Evolutionary conservation across 352 stramenopile genomes (phyloP).

Genomic region (Globisporangium lucens): DNA sequence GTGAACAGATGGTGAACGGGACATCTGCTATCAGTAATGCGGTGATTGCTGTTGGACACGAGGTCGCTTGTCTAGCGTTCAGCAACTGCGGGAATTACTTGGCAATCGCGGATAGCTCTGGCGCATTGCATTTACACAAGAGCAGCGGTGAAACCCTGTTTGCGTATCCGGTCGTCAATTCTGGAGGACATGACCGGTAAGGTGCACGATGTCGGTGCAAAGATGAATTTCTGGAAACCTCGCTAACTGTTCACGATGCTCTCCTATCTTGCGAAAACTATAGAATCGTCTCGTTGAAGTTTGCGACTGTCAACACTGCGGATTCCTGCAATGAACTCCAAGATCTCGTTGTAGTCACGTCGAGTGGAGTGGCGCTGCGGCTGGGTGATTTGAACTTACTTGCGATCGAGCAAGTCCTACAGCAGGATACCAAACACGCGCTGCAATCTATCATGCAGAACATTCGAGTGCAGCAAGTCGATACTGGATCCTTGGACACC

Average conservation of each 20-base stretch:
- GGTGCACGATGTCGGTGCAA: neutral
- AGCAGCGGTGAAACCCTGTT: constrained; percentile 22
- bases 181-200: constrained; percentile 3
- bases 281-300: constrained; percentile 17
- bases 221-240: neutral
- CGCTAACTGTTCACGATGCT: neutral
- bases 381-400: constrained; percentile 26
- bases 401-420: constrained; percentile 28
- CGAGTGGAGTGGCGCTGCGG: constrained; percentile 18
- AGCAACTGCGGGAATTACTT: constrained; percentile 33
- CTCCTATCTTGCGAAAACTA: neutral
- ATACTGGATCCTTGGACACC: constrained; percentile 18
- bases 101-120: constrained; percentile 27
- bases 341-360: constrained; percentile 31
- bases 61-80: constrained; percentile 28
- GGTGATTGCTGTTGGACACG: constrained; percentile 13
- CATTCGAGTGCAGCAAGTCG: constrained; percentile 22
- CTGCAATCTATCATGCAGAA: constrained; percentile 24
- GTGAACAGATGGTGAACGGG: neutral
- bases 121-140: constrained; percentile 30
- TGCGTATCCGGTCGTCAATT: constrained; percentile 17
- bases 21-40: neutral
- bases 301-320: constrained; percentile 10
- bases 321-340: constrained; percentile 13
- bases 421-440: constrained; percentile 15